These are phyloP conservation scores for Elsinoe ampelina DNA, from an alignment of 2,329 filamentous ascomycete genomes.

Conservation along the genomic window DNA sequence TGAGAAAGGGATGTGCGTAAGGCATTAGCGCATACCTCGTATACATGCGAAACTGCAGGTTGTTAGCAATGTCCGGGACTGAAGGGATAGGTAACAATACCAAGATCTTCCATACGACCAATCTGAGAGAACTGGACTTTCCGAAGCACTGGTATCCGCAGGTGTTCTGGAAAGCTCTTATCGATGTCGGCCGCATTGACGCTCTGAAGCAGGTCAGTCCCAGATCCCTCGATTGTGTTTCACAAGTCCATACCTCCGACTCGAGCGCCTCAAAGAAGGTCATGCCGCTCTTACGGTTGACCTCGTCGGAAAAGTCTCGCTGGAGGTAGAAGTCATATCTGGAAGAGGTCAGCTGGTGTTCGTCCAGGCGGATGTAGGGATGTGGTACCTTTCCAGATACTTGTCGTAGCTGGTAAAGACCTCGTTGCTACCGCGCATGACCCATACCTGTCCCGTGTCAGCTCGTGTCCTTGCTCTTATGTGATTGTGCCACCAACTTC, in stretches of 20 bases:
- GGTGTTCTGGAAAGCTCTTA: constrained; percentile 77
- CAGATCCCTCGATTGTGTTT: not conserved
- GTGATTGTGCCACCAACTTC: constrained; percentile 52
- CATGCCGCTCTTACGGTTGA: constrained; percentile 83
- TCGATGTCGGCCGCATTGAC: constrained; percentile 79
- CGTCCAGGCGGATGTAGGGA: not conserved
- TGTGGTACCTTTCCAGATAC: constrained; percentile 67
- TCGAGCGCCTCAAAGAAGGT: constrained; percentile 81
- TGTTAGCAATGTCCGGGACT: constrained; percentile 12
- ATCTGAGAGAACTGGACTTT: constrained; percentile 86
- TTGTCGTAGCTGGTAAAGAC: constrained; percentile 82
- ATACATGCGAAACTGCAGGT: constrained; percentile 45
- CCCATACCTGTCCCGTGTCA: constrained; percentile 62
- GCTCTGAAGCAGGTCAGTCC: constrained; percentile 29
- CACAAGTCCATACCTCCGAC: constrained; percentile 26
- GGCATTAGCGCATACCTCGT: constrained; percentile 37
- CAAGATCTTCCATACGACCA: constrained; percentile 76
- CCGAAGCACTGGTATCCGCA: constrained; percentile 83
- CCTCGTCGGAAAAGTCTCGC: constrained; percentile 89
- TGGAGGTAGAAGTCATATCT: constrained; percentile 93
- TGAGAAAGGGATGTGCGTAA: not conserved
- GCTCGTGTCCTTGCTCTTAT: constrained; percentile 20
- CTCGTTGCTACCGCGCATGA: constrained; percentile 82
- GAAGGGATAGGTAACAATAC: constrained; percentile 31
- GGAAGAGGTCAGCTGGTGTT: constrained; percentile 13